Percentiles rank a stretch among this genome's conserved stretches.
phyloP scores from a whole-genome alignment of 257 asterid genomes.

The Craterostigma plantagineum region DNA sequence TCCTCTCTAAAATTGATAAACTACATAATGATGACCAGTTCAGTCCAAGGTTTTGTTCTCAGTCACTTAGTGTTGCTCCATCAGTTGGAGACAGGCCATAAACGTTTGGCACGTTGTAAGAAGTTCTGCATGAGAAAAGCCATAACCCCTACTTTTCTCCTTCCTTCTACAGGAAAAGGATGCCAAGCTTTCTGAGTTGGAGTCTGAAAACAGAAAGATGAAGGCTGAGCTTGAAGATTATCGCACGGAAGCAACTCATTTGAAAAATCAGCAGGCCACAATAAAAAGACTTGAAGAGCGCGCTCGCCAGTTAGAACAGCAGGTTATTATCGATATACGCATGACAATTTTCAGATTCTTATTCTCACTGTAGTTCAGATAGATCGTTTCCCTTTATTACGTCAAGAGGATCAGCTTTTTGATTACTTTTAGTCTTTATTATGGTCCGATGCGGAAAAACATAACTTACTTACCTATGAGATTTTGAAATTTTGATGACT shows the following conservation, averaged over 20 bases:
- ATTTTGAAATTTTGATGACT: background rate
- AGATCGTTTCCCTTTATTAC: background rate
- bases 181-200: conserved; percentile 67
- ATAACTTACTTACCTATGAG: background rate
- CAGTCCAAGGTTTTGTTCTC: no score
- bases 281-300: conserved; percentile 97
- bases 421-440: no score
- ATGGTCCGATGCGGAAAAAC: background rate
- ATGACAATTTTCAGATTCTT: conserved; percentile 6
- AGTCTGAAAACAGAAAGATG: conserved; percentile 93
- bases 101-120: no score
- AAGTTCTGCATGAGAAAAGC: no score
- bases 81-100: no score
- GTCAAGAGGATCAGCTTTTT: no score
- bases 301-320: conserved; percentile 92
- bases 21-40: no score
- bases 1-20: no score
- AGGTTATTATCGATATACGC: conserved; percentile 27
- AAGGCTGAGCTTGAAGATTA: conserved; percentile 97
- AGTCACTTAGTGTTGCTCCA: no score
- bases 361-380: conserved; percentile 7
- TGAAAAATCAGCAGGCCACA: conserved; percentile 95
- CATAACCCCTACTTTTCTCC: background rate
- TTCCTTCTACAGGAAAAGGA: conserved; percentile 63
- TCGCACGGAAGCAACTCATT: conserved; percentile 86